Evolutionary conservation across 371 early-diverging fungal species (phyloP), one percentile per base, ranked within the genome.

Genomic region (Batkoa obscura): DNA sequence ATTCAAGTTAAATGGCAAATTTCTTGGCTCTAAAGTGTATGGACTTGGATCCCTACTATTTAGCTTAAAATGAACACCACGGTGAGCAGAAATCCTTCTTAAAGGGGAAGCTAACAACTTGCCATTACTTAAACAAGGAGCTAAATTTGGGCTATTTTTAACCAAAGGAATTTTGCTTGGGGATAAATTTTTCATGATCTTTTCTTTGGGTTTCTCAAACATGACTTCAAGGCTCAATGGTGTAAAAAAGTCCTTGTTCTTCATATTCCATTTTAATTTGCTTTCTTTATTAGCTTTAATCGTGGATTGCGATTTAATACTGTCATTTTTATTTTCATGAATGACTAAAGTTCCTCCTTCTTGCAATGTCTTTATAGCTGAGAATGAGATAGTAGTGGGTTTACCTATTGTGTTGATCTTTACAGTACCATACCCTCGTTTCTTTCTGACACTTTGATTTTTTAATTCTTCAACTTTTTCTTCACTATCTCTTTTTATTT

Each of bases 361-460:
- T 35, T 50, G 34, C 51, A 50, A 12, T 13, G 23, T 32, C 31
- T 35, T 13, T 10, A 35, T 50, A 5, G 51, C 51, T 35, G 12
- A 6, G 32, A 32, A 31, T 23, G 17, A 13, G 13, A 50, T 13
- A 12, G 51, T 50, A 15, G 31, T 15, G 10, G 15, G 15, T 12
- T 15, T 9, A 32, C 48, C 48, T 15, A 32, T 9, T 30, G 48
- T 35, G 13, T 23, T 32, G 34, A 35, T 50, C 23, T 35, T 50
- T 13, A 50, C 51, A 12, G 51, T 50, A 35, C 34, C 51, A 36
- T 50, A 50, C 13, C 51, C 48, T n/a, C 31, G 48, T 15, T 32
- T 15, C 23, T 23, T 23, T 23, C 23, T 23, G 23, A 23, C 23
- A 23, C 23, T 23, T 23, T 23, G 23, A 23, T 23, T 23, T 23